A percentile compares a stretch with the other conserved stretches of the same genome.
These are phyloP conservation scores for Adansonia digitata DNA, from an alignment of 345 rosid genomes.

Conservation along the genomic window DNA sequence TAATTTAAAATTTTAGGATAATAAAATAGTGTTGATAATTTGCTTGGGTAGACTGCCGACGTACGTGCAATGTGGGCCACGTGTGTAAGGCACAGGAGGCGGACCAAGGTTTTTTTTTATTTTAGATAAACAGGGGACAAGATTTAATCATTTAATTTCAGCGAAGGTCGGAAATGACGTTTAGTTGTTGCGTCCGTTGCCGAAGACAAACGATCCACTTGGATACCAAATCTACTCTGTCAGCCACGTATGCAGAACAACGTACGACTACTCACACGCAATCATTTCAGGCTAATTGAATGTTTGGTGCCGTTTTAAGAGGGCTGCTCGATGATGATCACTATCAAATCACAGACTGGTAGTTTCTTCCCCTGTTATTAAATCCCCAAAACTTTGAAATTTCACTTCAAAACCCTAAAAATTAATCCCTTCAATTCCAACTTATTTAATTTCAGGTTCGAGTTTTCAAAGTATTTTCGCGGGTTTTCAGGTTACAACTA, in stretches of 20 bases:
- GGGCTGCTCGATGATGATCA: background rate
- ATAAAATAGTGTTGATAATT: too few species aligned
- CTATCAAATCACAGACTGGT: background rate
- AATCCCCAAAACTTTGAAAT: background rate
- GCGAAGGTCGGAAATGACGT: background rate
- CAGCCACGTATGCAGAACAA: background rate
- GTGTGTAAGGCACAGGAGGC: too few species aligned
- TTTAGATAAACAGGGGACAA: too few species aligned
- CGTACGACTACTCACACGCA: background rate
- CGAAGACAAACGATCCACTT: background rate
- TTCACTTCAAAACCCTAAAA: slow-evolving; percentile 11
- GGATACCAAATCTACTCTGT: background rate
- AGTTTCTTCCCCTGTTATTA: background rate
- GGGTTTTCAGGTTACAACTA: background rate
- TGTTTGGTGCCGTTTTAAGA: background rate
- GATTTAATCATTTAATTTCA: too few species aligned
- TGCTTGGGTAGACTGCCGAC: too few species aligned
- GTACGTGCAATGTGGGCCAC: too few species aligned
- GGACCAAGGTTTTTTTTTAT: too few species aligned
- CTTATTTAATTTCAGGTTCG: background rate
- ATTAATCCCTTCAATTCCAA: background rate
- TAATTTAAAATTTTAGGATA: too few species aligned
- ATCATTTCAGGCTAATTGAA: background rate
- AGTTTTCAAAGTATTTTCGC: background rate
- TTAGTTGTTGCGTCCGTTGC: background rate